Evolutionary conservation across 805 yeast species (phyloP).

Genomic region (Tetrapisispora namnaoensis): DNA sequence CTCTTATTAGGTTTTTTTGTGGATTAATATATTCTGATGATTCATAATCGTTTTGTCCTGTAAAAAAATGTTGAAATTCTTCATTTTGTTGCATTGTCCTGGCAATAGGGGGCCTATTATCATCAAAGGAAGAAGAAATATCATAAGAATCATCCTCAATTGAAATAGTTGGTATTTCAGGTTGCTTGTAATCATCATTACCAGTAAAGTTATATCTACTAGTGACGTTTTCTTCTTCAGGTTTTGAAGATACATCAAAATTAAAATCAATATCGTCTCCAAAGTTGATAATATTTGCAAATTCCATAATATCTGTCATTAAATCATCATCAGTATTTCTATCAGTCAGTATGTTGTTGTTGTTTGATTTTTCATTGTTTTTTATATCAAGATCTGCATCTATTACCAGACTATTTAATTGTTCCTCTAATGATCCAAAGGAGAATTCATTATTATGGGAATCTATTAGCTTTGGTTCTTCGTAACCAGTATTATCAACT

Average conservation of each 20-base stretch:
- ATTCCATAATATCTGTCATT: constrained; percentile 35
- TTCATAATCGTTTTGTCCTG: background rate
- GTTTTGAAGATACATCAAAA: constrained; percentile 5
- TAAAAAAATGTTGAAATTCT: too few relatives aligned
- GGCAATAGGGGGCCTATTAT: too few relatives aligned
- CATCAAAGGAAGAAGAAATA: background rate
- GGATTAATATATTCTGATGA: background rate
- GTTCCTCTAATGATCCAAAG: constrained; percentile 23
- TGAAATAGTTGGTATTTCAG: background rate
- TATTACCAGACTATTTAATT: constrained; percentile 16
- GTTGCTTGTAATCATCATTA: background rate
- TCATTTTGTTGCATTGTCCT: too few relatives aligned
- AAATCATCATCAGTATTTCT: constrained; percentile 25
- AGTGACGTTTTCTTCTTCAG: background rate
- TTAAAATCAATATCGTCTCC: constrained; percentile 34
- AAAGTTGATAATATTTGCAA: constrained; percentile 37
- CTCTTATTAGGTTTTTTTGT: too few relatives aligned
- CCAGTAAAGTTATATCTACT: too few relatives aligned
- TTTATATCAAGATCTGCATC: constrained; percentile 12
- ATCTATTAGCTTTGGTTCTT: background rate
- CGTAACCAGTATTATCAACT: background rate
- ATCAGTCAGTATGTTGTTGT: background rate
- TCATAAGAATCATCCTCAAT: background rate
- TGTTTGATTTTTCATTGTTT: background rate
- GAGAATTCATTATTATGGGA: constrained; percentile 8